Evolutionary conservation across 352 stramenopile species (phyloP).

Genomic region (Lagenidium sp.): DNA sequence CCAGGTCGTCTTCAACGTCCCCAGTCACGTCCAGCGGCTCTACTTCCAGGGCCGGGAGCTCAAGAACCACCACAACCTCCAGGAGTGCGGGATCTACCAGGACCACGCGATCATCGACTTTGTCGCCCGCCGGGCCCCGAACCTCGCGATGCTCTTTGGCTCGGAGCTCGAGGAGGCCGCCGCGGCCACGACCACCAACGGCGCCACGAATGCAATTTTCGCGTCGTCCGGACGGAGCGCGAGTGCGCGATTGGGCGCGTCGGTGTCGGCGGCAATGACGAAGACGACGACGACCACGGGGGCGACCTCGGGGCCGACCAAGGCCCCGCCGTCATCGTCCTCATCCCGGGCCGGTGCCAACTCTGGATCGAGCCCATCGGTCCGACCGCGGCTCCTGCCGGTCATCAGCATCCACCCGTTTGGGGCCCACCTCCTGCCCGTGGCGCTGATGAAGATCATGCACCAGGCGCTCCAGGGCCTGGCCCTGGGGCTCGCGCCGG

Average conservation of each 20-base stretch:
- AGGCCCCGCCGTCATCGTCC: neutral
- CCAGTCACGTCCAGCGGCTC: slow-evolving; percentile 69
- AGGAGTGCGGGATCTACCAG: slow-evolving; percentile 79
- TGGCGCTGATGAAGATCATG: slow-evolving; percentile 76
- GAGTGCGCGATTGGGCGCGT: too few relatives aligned
- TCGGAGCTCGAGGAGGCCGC: neutral
- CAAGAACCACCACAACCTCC: slow-evolving; percentile 75
- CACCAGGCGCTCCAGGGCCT: slow-evolving; percentile 86
- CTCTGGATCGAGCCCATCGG: neutral
- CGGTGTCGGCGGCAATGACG: neutral
- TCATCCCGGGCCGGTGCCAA: too few relatives aligned
- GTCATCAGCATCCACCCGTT: slow-evolving; percentile 76
- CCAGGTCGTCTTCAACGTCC: slow-evolving; percentile 76
- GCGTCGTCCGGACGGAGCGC: neutral
- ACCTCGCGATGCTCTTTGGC: slow-evolving; percentile 36
- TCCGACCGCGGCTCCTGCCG: slow-evolving; percentile 28
- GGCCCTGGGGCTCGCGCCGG: slow-evolving; percentile 86
- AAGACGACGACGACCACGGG: neutral
- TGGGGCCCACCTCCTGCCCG: slow-evolving; percentile 59
- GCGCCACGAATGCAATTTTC: neutral
- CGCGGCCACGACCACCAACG: neutral
- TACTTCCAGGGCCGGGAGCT: slow-evolving; percentile 77
- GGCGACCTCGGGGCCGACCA: neutral
- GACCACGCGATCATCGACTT: slow-evolving; percentile 75
- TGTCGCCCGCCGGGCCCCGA: slow-evolving; percentile 52